Evolutionary conservation across 257 asterid genomes (phyloP).

Genomic region (Solanum gandarillasii): DNA sequence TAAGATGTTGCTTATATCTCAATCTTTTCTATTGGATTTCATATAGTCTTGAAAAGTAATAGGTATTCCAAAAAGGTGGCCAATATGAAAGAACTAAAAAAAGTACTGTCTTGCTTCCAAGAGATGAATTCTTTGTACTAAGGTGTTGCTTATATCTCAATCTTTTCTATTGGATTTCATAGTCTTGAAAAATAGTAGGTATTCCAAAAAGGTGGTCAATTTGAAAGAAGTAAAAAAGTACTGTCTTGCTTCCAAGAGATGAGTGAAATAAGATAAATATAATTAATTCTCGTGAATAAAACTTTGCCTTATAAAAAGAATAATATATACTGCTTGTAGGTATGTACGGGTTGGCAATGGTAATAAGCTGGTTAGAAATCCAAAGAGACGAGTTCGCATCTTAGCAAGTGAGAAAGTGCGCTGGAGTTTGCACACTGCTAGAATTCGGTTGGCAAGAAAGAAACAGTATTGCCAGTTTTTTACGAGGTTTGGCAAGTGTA

Average conservation of each 20-base stretch:
- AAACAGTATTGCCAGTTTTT: slow-evolving; percentile 82
- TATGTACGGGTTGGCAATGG: slow-evolving; percentile 91
- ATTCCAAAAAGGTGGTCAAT: background rate
- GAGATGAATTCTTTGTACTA: background rate
- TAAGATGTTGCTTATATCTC: background rate
- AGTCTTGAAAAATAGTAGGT: background rate
- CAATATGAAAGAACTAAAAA: background rate
- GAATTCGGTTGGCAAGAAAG: slow-evolving; percentile 79
- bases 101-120: background rate
- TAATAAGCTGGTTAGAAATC: slow-evolving; percentile 84
- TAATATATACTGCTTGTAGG: slow-evolving; percentile 25
- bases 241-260: background rate
- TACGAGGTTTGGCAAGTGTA: slow-evolving; percentile 88
- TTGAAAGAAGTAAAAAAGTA: background rate
- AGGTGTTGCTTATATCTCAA: background rate
- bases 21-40: background rate
- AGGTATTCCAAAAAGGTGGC: background rate
- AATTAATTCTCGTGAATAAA: background rate
- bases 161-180: background rate
- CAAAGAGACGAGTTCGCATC: slow-evolving; percentile 75
- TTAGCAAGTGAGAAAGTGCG: slow-evolving; percentile 88
- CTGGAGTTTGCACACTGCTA: slow-evolving; percentile 94
- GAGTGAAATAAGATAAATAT: background rate
- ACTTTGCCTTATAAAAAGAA: background rate
- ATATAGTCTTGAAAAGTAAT: background rate